Base-by-base conservation (phyloP, 2,329 filamentous ascomycete species). In the Hypoxylon sp. region DNA sequence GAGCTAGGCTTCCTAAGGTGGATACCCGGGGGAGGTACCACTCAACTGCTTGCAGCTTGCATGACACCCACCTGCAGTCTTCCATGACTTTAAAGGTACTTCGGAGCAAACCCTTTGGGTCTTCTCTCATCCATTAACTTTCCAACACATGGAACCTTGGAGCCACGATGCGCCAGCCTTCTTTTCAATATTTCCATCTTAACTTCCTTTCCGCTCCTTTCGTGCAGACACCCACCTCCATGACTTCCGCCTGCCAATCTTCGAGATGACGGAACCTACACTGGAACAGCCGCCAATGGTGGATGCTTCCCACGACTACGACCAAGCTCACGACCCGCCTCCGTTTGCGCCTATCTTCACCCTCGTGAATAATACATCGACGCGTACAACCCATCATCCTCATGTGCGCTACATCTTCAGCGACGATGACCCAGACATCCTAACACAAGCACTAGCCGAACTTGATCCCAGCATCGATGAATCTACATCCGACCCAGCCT, bases 331-430 rank as follows among this genome's bases (percentile, higher is more conserved):
- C 34, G 60, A 72, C 64, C 67, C 60, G 50, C 72, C 67, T 3
- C 78, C 82, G 2, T 95, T 97, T 79, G 85, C 89, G 48, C 93
- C 93, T 2, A 91, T 97, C 82, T 98, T 97, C 83, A 91, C 93
- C 0, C 84, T 98, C 45, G 85, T 98, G 70, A 89, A 93, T 76
- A 94, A 97, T 79, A 81, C 86, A 10, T 86, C 88, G n/a, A 90
- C 88, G 7, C 86, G 89, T 73, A 88, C 92, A 49, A 92, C 93
- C 68, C 86, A 93, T 74, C 94, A 98, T 78, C 96, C 95, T 1
- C 89, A 88, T 58, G 89, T 97, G 1, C 93, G 95, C 81, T 98
- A 98, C 82, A 87, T 98, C 75, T 98, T 99, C 82, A 88, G 89
- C 73, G 94, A 98, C 79, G 96, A 98, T 80, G 94, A 98, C 76